These are phyloP conservation scores for Rhodocollybia butyracea DNA, from an alignment of 768 basidiomycete genomes.

Conservation along the genomic window DNA sequence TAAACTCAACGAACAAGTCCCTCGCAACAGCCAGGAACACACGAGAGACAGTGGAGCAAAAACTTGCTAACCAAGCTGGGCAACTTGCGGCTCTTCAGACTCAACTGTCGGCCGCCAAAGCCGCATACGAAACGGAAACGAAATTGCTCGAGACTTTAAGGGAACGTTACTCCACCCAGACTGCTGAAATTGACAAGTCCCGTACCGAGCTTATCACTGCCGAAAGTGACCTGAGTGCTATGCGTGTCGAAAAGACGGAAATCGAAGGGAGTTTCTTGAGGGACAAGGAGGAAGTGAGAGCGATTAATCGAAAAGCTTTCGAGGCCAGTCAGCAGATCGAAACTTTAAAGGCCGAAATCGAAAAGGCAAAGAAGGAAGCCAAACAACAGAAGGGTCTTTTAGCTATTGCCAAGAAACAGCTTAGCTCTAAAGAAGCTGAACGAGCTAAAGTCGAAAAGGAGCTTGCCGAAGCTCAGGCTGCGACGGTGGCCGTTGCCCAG, in stretches of 20 bases:
- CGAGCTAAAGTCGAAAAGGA: conserved; percentile 69
- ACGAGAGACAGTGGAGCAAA: conserved; percentile 61
- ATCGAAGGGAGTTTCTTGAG: conserved; percentile 81
- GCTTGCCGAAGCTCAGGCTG: conserved; percentile 59
- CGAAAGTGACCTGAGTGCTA: conserved; percentile 88
- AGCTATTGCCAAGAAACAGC: conserved; percentile 93
- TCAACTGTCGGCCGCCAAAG: conserved; percentile 80
- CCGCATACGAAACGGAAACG: conserved; percentile 83
- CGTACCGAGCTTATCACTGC: conserved; percentile 80
- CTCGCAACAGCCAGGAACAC: conserved; percentile 65
- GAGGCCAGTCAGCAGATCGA: conserved; percentile 76
- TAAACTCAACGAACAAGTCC: conserved; percentile 74
- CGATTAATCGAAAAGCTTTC: conserved; percentile 79
- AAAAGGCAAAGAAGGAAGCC: conserved; percentile 89
- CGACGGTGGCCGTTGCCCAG: conserved; percentile 45
- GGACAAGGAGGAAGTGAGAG: conserved; percentile 93
- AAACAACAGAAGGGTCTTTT: conserved; percentile 95
- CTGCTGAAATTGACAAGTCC: conserved; percentile 65
- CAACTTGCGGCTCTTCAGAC: conserved; percentile 80
- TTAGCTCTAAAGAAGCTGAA: conserved; percentile 79
- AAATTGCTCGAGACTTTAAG: conserved; percentile 63
- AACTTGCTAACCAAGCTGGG: conserved; percentile 61
- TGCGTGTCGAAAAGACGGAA: conserved; percentile 88
- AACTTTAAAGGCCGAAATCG: conserved; percentile 66
- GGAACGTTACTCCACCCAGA: conserved; percentile 66